A percentile compares a stretch with the other conserved stretches of the same genome.
phyloP scores from a whole-genome alignment of 768 basidiomycete species.

The Rubroboletus satanas region DNA sequence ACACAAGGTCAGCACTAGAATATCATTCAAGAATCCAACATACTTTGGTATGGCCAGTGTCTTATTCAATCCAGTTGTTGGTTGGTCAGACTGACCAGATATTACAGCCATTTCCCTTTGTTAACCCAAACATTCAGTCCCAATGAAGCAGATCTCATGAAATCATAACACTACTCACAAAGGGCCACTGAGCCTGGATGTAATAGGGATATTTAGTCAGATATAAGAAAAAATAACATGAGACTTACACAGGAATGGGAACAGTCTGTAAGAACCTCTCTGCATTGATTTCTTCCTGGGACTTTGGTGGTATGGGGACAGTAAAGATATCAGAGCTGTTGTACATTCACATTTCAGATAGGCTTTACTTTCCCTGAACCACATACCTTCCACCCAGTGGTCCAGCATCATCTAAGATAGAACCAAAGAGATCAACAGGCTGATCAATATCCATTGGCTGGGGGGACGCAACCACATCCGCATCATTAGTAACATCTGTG shows the following conservation, averaged over 20 bases:
- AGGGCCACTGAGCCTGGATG: constrained; percentile 22
- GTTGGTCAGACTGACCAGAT: constrained; percentile 4
- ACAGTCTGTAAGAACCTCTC: constrained; percentile 27
- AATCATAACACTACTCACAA: constrained; percentile 17
- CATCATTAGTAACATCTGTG: neutral
- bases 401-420: constrained; percentile 6
- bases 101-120: constrained; percentile 16
- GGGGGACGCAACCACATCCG: constrained; percentile 11
- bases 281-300: constrained; percentile 17
- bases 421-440: constrained; percentile 11
- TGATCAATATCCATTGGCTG: constrained; percentile 22
- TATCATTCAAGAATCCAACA: constrained; percentile 2
- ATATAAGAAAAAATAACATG: neutral
- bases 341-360: neutral
- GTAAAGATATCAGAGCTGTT: constrained; percentile 3
- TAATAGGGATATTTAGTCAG: neutral
- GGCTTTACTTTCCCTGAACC: neutral
- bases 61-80: constrained; percentile 13
- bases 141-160: neutral
- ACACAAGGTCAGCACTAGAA: constrained; percentile 1
- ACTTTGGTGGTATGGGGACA: constrained; percentile 17
- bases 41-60: constrained; percentile 23
- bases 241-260: constrained; percentile 25
- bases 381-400: constrained; percentile 14
- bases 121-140: neutral